phyloP scores from a whole-genome alignment of 306 rosid species.

The Quercus wislizeni region DNA sequence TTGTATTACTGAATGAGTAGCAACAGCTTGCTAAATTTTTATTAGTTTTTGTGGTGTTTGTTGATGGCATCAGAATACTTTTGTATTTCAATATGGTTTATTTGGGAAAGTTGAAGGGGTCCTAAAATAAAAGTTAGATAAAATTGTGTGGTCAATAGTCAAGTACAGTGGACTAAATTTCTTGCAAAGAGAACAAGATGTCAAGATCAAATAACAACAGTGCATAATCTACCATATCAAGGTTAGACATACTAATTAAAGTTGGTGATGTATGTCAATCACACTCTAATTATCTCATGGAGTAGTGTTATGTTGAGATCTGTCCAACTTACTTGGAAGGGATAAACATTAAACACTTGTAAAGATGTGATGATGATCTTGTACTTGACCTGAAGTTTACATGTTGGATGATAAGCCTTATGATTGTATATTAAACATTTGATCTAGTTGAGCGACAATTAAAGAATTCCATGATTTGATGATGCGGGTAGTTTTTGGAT shows the following conservation, averaged over 20 bases:
- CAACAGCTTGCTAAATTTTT: not conserved
- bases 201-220: too few relatives aligned
- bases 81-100: not conserved
- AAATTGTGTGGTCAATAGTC: too few relatives aligned
- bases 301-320: not conserved
- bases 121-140: not conserved
- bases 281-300: not conserved
- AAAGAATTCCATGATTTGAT: conserved; percentile 4
- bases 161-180: too few relatives aligned
- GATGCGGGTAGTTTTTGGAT: conserved; percentile 35
- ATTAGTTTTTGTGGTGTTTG: not conserved
- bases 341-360: not conserved
- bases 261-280: conserved; percentile 1
- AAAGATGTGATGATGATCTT: conserved; percentile 14
- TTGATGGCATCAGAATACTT: not conserved
- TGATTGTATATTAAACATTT: not conserved
- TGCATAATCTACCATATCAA: not conserved
- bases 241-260: not conserved
- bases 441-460: not conserved
- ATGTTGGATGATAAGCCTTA: not conserved
- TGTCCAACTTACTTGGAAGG: not conserved
- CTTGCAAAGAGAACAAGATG: too few relatives aligned
- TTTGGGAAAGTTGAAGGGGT: not conserved
- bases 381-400: conserved; percentile 1
- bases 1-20: not conserved